These are phyloP conservation scores for Phytophthora hybrid DNA, from an alignment of 352 stramenopile genomes.

Conservation along the genomic window DNA sequence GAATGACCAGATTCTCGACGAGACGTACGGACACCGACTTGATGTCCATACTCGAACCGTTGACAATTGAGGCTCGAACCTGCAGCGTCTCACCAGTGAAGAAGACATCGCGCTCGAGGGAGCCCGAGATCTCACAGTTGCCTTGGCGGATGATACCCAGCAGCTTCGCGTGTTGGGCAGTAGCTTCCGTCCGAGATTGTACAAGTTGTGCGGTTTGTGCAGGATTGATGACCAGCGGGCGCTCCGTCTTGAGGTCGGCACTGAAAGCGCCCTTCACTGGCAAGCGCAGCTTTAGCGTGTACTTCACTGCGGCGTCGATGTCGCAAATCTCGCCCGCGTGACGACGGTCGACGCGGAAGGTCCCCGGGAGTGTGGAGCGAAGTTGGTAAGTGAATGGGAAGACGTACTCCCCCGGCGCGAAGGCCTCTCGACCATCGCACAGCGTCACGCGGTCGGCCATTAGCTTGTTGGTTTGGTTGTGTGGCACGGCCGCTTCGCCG, in stretches of 20 bases:
- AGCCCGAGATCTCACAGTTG: slow-evolving; percentile 34
- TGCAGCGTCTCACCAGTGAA: slow-evolving; percentile 33
- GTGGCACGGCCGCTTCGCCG: slow-evolving; percentile 19
- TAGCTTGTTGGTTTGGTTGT: slow-evolving; percentile 23
- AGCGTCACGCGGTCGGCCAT: slow-evolving; percentile 47
- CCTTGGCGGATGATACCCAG: slow-evolving; percentile 33
- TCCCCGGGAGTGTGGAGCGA: slow-evolving; percentile 19
- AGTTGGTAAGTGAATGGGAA: slow-evolving; percentile 44
- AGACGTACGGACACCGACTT: slow-evolving; percentile 28
- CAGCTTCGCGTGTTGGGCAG: slow-evolving; percentile 26
- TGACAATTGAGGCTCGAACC: slow-evolving; percentile 30
- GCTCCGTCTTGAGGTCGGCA: slow-evolving; percentile 23
- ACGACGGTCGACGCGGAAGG: slow-evolving; percentile 32
- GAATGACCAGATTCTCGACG: slow-evolving; percentile 30
- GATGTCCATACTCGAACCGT: slow-evolving; percentile 36
- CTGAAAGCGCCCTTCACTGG: slow-evolving; percentile 32
- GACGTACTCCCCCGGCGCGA: slow-evolving; percentile 49
- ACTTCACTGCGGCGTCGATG: slow-evolving; percentile 39
- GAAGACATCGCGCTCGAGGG: slow-evolving; percentile 33
- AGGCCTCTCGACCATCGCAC: slow-evolving; percentile 50
- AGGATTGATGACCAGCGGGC: slow-evolving; percentile 18
- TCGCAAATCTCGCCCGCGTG: slow-evolving; percentile 31
- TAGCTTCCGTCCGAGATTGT: slow-evolving; percentile 21
- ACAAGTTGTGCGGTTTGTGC: slow-evolving; percentile 25
- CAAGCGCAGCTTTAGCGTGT: slow-evolving; percentile 36